phyloP scores from a whole-genome alignment of 2,329 filamentous ascomycete species.

The Verticillium tricorpus region DNA sequence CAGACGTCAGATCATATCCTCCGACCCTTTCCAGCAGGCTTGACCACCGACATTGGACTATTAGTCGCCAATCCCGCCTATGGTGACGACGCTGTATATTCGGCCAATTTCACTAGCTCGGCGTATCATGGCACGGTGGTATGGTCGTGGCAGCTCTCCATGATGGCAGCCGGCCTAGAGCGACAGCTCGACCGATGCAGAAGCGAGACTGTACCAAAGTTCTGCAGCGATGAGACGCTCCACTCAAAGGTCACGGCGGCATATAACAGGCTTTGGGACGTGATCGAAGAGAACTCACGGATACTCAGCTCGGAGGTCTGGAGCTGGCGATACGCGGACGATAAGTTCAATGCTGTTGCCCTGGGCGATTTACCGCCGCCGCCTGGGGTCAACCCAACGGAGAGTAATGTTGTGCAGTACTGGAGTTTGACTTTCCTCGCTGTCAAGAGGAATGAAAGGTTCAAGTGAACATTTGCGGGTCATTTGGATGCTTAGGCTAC shows the following conservation, averaged over 20 bases:
- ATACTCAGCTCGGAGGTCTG: background rate
- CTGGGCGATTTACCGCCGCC: background rate
- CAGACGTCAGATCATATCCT: slow-evolving; percentile 54
- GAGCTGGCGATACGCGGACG: slow-evolving; percentile 1
- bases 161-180: slow-evolving; percentile 59
- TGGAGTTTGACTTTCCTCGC: slow-evolving; percentile 1
- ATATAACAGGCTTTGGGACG: slow-evolving; percentile 58
- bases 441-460: background rate
- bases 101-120: slow-evolving; percentile 48
- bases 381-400: background rate
- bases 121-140: slow-evolving; percentile 62
- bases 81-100: slow-evolving; percentile 39
- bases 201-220: slow-evolving; percentile 30
- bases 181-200: slow-evolving; percentile 51
- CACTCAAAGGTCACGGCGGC: slow-evolving; percentile 40
- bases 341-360: background rate
- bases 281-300: slow-evolving; percentile 48
- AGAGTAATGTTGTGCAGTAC: slow-evolving; percentile 1
- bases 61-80: slow-evolving; percentile 60
- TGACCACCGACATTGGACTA: slow-evolving; percentile 51
- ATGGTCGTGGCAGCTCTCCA: slow-evolving; percentile 61
- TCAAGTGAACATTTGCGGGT: background rate
- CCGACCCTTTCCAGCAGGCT: slow-evolving; percentile 52
- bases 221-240: slow-evolving; percentile 42
- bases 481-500: too few species aligned